Evolutionary conservation across 805 yeast genomes (phyloP).

Genomic region (Pichia scutulata): DNA sequence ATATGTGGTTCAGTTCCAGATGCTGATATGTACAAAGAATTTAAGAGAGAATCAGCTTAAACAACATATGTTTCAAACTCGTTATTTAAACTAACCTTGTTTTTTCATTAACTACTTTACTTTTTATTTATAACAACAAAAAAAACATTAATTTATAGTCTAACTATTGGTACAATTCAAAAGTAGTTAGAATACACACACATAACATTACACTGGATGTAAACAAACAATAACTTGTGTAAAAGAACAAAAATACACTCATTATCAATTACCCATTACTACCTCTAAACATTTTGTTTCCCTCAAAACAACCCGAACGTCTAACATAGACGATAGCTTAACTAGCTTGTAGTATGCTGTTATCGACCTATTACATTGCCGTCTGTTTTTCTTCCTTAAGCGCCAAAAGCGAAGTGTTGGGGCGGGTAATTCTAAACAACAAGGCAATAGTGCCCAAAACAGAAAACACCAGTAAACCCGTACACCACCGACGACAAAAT

Average conservation of each 20-base stretch:
- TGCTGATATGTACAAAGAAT: slow-evolving; percentile 91
- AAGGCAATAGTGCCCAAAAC: no score
- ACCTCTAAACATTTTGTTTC: no score
- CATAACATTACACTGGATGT: not conserved
- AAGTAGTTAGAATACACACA: not conserved
- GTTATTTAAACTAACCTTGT: not conserved
- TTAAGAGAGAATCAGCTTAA: slow-evolving; percentile 57
- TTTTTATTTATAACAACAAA: not conserved
- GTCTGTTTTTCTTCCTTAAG: no score
- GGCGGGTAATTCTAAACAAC: no score
- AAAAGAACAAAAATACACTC: not conserved
- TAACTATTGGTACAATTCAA: not conserved
- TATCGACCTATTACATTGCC: no score
- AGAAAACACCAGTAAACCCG: no score
- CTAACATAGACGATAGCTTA: no score
- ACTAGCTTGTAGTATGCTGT: no score
- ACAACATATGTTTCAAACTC: not conserved
- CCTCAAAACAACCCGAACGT: no score
- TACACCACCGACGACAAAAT: no score
- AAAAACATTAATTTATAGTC: not conserved
- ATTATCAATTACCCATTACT: no score
- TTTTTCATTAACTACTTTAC: not conserved
- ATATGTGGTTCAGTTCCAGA: slow-evolving; percentile 90
- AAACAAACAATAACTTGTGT: not conserved
- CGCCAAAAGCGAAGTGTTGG: no score